These are phyloP conservation scores for Vigna radiata DNA, from an alignment of 306 rosid genomes.

Conservation along the genomic window DNA sequence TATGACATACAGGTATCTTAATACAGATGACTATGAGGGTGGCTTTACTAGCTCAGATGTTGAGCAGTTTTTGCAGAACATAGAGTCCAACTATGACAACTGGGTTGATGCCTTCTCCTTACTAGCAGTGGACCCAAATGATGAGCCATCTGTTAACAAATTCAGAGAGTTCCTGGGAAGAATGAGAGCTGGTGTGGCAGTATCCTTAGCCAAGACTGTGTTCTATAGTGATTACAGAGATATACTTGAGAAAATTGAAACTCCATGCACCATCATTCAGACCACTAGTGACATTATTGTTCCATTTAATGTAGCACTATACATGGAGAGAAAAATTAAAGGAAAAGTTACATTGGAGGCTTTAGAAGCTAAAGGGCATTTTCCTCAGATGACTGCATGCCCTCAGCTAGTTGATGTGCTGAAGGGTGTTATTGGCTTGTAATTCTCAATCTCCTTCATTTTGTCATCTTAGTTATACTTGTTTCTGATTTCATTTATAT, in stretches of 20 bases:
- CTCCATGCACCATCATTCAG: slow-evolving; percentile 82
- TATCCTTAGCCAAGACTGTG: slow-evolving; percentile 69
- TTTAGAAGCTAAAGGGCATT: slow-evolving; percentile 64
- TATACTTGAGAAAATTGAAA: slow-evolving; percentile 66
- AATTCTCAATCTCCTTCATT: slow-evolving; percentile 19
- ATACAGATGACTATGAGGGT: slow-evolving; percentile 77
- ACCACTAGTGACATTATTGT: slow-evolving; percentile 59
- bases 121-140: slow-evolving; percentile 59
- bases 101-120: slow-evolving; percentile 66
- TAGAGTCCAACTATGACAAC: slow-evolving; percentile 63
- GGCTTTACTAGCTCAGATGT: slow-evolving; percentile 69
- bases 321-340: slow-evolving; percentile 75
- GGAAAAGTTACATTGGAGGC: slow-evolving; percentile 63
- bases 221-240: slow-evolving; percentile 72
- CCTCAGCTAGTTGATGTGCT: slow-evolving; percentile 70
- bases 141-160: slow-evolving; percentile 63
- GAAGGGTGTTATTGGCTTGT: slow-evolving; percentile 53
- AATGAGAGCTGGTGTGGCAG: slow-evolving; percentile 64
- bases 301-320: slow-evolving; percentile 66
- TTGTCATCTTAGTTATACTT: slow-evolving; percentile 26
- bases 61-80: slow-evolving; percentile 55
- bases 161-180: slow-evolving; percentile 55
- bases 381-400: slow-evolving; percentile 83
- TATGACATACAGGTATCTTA: slow-evolving; percentile 60
- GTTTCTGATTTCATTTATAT: slow-evolving; percentile 10